Conservation (phyloP, 192 early-diverging fungal species). For the Umbelopsis sp. region DNA sequence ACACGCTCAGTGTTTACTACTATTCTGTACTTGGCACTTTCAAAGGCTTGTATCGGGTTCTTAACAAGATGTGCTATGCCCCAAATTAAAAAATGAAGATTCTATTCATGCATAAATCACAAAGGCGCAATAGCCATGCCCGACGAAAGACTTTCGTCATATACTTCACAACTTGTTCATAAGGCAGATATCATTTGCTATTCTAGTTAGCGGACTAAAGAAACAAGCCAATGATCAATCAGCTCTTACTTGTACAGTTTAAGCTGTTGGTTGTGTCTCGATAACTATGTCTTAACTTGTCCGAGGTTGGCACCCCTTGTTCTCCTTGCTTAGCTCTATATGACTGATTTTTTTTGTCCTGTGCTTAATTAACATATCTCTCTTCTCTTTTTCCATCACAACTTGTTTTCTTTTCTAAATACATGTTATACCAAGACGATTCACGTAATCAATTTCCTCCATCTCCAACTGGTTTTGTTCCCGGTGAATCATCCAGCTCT, state of each 20-base stretch:
- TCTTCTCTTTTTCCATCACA: neutral
- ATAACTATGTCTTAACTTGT: conserved; percentile 14
- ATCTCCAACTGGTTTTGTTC: conserved; percentile 13
- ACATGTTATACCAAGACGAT: conserved; percentile 17
- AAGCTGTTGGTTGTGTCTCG: conserved; percentile 17
- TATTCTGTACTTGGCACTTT: too few species aligned
- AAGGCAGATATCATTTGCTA: neutral
- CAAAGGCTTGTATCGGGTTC: too few species aligned
- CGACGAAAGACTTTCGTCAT: conserved; percentile 1
- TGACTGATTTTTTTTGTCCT: conserved; percentile 10
- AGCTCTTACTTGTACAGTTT: neutral
- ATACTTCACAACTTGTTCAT: too few species aligned
- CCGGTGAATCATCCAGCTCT: neutral
- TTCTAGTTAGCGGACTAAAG: neutral
- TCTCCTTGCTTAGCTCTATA: conserved; percentile 18
- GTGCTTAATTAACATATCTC: conserved; percentile 16
- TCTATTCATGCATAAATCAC: neutral
- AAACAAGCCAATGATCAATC: neutral
- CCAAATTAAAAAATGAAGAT: neutral
- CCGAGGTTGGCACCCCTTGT: conserved; percentile 24
- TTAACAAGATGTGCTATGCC: neutral
- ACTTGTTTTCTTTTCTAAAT: conserved; percentile 8
- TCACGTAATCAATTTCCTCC: conserved; percentile 15
- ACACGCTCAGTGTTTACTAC: too few species aligned
- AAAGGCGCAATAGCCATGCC: neutral